A percentile compares a stretch with the other conserved stretches of the same genome.
These are phyloP conservation scores for Pythium inflatum DNA, from an alignment of 352 stramenopile genomes.

Conservation along the genomic window DNA sequence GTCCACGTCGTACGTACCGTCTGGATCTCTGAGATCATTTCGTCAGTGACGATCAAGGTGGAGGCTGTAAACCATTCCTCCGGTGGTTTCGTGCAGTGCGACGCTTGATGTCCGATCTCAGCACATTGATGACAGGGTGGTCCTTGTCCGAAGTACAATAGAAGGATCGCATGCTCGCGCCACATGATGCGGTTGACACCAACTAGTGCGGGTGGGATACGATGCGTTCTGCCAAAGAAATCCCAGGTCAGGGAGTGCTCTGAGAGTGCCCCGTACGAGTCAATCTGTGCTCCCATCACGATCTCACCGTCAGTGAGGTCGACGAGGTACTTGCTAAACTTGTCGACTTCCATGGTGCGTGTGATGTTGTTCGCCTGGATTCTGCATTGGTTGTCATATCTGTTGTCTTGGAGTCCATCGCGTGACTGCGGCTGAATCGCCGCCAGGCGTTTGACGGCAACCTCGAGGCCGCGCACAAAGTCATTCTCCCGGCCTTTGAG, in stretches of 20 bases:
- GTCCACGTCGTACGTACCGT: not conserved
- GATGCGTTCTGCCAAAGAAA: not conserved
- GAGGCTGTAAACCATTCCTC: slow-evolving; percentile 4
- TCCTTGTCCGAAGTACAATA: not conserved
- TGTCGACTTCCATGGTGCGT: no score
- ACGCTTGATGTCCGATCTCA: not conserved
- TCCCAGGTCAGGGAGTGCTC: slow-evolving; percentile 8
- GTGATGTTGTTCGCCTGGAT: no score
- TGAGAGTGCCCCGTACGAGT: slow-evolving; percentile 9
- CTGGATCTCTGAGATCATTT: no score
- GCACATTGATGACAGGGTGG: slow-evolving; percentile 14
- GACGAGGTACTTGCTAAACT: no score
- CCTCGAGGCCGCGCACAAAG: not conserved
- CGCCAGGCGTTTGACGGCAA: not conserved
- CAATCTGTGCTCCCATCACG: not conserved
- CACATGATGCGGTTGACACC: slow-evolving; percentile 16
- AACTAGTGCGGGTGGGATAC: not conserved
- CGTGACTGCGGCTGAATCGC: not conserved
- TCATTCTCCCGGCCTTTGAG: not conserved
- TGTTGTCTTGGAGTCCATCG: slow-evolving; percentile 7
- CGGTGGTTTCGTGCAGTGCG: not conserved
- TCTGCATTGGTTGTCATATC: no score
- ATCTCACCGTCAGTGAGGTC: no score
- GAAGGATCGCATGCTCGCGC: not conserved
- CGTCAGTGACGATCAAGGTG: not conserved